phyloP scores from a whole-genome alignment of 108 stramenopile species.

The Heterococcus sp. region DNA sequence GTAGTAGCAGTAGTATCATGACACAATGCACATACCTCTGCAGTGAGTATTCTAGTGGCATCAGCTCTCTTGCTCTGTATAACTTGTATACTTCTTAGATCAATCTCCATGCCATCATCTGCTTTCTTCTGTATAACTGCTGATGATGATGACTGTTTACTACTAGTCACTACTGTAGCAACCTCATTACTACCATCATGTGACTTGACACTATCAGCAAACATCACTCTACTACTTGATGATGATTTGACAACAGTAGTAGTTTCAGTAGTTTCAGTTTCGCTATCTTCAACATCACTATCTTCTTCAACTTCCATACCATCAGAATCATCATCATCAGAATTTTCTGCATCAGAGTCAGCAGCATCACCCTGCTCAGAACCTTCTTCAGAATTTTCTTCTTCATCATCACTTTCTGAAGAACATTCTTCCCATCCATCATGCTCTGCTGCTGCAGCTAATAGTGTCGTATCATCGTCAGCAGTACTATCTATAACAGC shows the following conservation, averaged over 20 bases:
- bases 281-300: constrained; percentile 5
- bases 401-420: constrained; percentile 11
- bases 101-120: not conserved
- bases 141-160: too few relatives aligned
- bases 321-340: constrained; percentile 51
- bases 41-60: constrained; percentile 15
- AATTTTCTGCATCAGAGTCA: constrained; percentile 40
- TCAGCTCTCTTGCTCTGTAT: constrained; percentile 11
- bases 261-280: not conserved
- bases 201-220: too few relatives aligned
- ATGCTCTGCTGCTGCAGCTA: constrained; percentile 20
- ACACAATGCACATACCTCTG: too few relatives aligned
- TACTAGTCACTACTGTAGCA: too few relatives aligned
- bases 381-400: constrained; percentile 11
- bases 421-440: not conserved
- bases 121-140: constrained; percentile 3
- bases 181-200: too few relatives aligned
- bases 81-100: constrained; percentile 2
- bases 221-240: too few relatives aligned
- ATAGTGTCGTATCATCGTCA: too few relatives aligned
- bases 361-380: constrained; percentile 3
- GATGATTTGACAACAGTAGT: too few relatives aligned
- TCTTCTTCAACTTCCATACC: constrained; percentile 53
- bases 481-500: too few relatives aligned
- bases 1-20: too few relatives aligned